These are phyloP conservation scores for Dioscorea cayenensis DNA, from an alignment of 116 monocot species.

Conservation along the genomic window DNA sequence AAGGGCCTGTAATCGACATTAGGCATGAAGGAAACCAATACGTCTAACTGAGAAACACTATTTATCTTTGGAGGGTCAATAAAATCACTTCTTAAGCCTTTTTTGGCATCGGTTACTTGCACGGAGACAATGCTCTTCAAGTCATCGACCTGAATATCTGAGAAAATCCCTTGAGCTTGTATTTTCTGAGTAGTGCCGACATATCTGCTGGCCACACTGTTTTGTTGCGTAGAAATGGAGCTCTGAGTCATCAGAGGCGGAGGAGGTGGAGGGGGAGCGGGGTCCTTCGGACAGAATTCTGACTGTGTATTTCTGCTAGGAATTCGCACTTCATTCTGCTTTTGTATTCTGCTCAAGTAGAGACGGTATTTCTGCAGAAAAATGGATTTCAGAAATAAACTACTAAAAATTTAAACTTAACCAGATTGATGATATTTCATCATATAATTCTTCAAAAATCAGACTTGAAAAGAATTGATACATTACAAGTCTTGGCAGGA, in stretches of 20 bases:
- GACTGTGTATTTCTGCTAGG: conserved; percentile 17
- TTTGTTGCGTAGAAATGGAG: conserved; percentile 13
- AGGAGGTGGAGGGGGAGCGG: too few relatives aligned
- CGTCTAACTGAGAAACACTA: conserved; percentile 18
- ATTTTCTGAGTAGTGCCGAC: conserved; percentile 5
- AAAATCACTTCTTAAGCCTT: not conserved
- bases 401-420: not conserved
- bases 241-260: not conserved
- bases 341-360: conserved; percentile 66
- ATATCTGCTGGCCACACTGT: conserved; percentile 3
- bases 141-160: conserved; percentile 18
- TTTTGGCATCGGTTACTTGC: conserved; percentile 8
- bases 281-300: conserved; percentile 23
- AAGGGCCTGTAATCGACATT: conserved; percentile 15
- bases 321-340: conserved; percentile 43
- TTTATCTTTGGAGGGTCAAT: conserved; percentile 8
- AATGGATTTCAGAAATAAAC: not conserved
- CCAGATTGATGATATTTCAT: not conserved
- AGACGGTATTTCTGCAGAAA: conserved; percentile 71
- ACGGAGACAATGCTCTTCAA: conserved; percentile 5
- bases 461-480: too few relatives aligned
- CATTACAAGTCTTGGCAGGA: too few relatives aligned
- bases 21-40: conserved; percentile 22
- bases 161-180: conserved; percentile 11
- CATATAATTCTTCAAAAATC: too few relatives aligned